These are phyloP conservation scores for Aspergillus vadensis DNA, from an alignment of 2,329 filamentous ascomycete genomes.

Conservation along the genomic window DNA sequence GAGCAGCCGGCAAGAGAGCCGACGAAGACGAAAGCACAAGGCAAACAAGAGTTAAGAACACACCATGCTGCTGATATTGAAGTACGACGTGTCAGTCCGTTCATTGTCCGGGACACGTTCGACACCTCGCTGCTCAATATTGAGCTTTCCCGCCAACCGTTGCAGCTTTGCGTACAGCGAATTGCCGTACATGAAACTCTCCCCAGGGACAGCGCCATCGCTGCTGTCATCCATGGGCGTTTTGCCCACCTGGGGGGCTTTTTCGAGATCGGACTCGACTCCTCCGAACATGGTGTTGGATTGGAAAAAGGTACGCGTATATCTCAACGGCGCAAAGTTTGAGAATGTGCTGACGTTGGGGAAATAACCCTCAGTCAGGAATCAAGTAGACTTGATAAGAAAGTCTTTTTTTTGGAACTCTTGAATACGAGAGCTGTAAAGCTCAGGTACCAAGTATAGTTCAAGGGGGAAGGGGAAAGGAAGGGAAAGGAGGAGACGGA, in stretches of 20 bases:
- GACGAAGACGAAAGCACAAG: conserved; percentile 11
- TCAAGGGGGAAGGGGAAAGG: conserved; percentile 8
- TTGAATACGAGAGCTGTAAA: conserved; percentile 23
- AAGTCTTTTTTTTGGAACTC: background rate
- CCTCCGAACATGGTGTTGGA: conserved; percentile 22
- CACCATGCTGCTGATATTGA: conserved; percentile 73
- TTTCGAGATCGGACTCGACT: conserved; percentile 35
- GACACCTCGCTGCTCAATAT: conserved; percentile 74
- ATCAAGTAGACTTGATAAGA: conserved; percentile 17
- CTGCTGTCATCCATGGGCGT: conserved; percentile 37
- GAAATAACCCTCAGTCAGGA: conserved; percentile 14
- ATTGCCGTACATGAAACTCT: conserved; percentile 61
- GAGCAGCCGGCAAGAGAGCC: conserved; percentile 11
- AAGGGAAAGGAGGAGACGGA: conserved; percentile 13
- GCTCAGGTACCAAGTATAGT: conserved; percentile 23
- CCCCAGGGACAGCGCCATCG: conserved; percentile 56
- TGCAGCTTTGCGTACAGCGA: conserved; percentile 61
- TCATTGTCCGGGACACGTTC: conserved; percentile 73
- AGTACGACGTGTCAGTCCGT: conserved; percentile 64
- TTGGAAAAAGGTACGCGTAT: conserved; percentile 13
- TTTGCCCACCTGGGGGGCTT: conserved; percentile 34
- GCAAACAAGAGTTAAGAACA: conserved; percentile 30
- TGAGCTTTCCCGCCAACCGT: conserved; percentile 63
- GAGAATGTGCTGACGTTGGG: conserved; percentile 6
- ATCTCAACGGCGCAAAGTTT: conserved; percentile 10